phyloP scores from a whole-genome alignment of 345 rosid genomes.

The Salix caprea region DNA sequence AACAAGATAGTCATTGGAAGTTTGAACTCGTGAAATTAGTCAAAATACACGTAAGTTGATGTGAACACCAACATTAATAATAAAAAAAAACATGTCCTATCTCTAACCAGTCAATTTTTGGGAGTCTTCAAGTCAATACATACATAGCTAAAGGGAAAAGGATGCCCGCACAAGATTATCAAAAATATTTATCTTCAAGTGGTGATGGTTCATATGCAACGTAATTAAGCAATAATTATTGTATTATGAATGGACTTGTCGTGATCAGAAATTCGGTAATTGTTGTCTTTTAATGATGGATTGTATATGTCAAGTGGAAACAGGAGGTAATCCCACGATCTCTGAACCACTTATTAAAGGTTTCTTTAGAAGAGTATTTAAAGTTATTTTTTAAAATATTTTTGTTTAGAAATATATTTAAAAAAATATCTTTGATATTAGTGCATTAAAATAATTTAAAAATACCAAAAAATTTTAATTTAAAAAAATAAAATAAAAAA shows the following conservation, averaged over 20 bases:
- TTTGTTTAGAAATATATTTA: no score
- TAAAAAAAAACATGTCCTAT: no score
- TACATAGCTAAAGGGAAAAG: neutral
- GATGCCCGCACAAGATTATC: neutral
- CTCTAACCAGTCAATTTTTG: neutral
- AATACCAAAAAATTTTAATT: no score
- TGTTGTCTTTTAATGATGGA: neutral
- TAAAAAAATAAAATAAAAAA: no score
- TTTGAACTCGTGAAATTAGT: no score
- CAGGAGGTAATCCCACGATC: neutral
- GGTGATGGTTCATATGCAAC: neutral
- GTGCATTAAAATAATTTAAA: no score
- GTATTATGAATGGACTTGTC: neutral
- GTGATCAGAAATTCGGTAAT: neutral
- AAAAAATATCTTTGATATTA: no score
- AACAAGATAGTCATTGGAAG: fast-evolving
- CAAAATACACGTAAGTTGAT: no score
- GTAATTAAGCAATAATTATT: neutral
- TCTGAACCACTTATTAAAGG: no score
- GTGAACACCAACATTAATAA: no score
- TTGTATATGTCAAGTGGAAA: neutral
- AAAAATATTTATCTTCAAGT: neutral
- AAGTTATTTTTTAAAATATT: no score
- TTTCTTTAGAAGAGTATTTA: no score
- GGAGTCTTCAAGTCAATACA: neutral